phyloP scores from a whole-genome alignment of 1,284 basidiomycete species.

The Puccinia hordei region DNA sequence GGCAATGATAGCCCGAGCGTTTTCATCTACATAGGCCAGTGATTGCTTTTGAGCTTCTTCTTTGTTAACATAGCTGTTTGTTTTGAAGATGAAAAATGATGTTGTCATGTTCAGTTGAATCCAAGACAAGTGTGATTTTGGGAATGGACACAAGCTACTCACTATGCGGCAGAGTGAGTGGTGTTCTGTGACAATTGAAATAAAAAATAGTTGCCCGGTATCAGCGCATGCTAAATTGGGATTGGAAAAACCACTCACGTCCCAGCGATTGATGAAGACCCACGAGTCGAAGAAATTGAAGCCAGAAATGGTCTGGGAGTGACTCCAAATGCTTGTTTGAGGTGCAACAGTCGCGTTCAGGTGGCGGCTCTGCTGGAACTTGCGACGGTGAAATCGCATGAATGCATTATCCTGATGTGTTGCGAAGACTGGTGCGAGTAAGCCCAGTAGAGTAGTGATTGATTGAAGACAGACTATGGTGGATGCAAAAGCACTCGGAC shows the following conservation, averaged over 20 bases:
- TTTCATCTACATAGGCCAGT: slow-evolving; percentile 21
- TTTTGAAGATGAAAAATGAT: background rate
- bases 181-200: slow-evolving; percentile 16
- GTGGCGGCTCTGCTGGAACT: too few species aligned
- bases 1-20: slow-evolving; percentile 26
- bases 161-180: slow-evolving; percentile 30
- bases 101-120: background rate
- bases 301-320: slow-evolving; percentile 26
- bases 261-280: slow-evolving; percentile 35
- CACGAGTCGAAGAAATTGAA: slow-evolving; percentile 28
- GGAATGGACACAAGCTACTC: background rate
- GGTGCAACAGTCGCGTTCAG: background rate
- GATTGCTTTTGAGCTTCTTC: background rate
- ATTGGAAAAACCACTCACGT: background rate
- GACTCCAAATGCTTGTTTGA: slow-evolving; percentile 27
- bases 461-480: background rate
- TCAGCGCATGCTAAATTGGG: background rate
- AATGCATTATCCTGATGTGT: background rate
- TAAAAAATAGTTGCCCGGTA: background rate
- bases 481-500: background rate
- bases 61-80: slow-evolving; percentile 25
- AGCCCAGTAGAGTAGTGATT: background rate
- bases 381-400: background rate
- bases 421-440: background rate
- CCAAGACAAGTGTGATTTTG: background rate